phyloP scores from a whole-genome alignment of 2,329 filamentous ascomycete species.

The Colletotrichum neosansevieriae region DNA sequence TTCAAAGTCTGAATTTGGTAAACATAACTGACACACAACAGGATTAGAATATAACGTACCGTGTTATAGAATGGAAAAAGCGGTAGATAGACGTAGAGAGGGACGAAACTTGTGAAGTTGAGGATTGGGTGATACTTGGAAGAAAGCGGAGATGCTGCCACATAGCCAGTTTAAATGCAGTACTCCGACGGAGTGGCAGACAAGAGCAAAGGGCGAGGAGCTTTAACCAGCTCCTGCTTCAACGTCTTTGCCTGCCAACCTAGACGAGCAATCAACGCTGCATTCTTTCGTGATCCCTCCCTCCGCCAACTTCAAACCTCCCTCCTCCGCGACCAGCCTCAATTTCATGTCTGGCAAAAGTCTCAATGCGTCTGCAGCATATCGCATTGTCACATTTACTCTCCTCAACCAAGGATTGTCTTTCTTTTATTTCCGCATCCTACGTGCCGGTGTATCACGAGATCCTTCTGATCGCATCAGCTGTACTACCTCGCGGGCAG shows the following conservation, averaged over 20 bases:
- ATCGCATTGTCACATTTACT: not conserved
- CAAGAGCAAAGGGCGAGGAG: not conserved
- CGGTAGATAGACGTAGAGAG: not conserved
- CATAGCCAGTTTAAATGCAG: not conserved
- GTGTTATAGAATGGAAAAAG: not conserved
- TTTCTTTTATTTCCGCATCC: too few species aligned
- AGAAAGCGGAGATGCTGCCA: not conserved
- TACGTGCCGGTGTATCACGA: too few species aligned
- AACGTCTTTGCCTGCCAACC: not conserved
- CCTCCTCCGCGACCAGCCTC: not conserved
- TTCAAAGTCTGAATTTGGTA: not conserved
- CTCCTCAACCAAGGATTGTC: too few species aligned
- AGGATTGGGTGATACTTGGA: not conserved
- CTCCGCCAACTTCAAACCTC: not conserved
- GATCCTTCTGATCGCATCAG: not conserved
- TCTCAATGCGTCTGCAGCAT: not conserved
- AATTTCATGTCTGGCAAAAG: not conserved
- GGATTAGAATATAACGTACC: not conserved
- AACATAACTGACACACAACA: not conserved
- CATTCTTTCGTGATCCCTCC: not conserved
- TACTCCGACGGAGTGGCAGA: not conserved
- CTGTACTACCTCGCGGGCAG: not conserved
- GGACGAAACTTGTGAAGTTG: not conserved
- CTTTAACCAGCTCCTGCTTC: not conserved
- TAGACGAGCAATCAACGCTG: not conserved